Conservation (phyloP, 192 early-diverging fungal species). For the Coemansia sp. region DNA sequence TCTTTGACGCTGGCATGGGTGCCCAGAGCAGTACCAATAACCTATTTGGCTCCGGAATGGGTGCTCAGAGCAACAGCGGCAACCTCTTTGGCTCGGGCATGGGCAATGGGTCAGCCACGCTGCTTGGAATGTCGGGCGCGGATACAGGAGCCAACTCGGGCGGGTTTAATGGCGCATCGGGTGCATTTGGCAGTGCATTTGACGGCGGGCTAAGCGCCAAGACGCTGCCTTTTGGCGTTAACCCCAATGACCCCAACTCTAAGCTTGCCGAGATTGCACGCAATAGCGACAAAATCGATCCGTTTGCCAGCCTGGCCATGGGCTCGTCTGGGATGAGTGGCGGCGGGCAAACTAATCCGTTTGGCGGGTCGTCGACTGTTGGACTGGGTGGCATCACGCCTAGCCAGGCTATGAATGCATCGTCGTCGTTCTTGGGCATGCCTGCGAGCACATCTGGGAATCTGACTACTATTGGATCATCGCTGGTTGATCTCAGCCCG, state of each 20-base stretch:
- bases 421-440: conserved; percentile 13
- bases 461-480: conserved; percentile 19
- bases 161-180: conserved; percentile 37
- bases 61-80: background rate
- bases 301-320: conserved; percentile 57
- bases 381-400: conserved; percentile 11
- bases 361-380: conserved; percentile 16
- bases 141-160: background rate
- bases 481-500: conserved; percentile 41
- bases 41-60: conserved; percentile 4
- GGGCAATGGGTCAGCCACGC: background rate
- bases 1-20: conserved; percentile 9
- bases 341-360: conserved; percentile 23
- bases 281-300: conserved; percentile 57
- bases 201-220: conserved; percentile 51
- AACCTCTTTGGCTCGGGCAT: conserved; percentile 10
- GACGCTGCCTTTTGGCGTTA: conserved; percentile 41
- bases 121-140: conserved; percentile 9
- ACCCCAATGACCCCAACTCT: conserved; percentile 43
- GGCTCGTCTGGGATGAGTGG: conserved; percentile 16
- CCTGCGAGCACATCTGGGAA: conserved; percentile 5
- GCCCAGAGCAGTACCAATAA: background rate
- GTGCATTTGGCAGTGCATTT: conserved; percentile 51
- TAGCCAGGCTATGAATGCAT: conserved; percentile 5
- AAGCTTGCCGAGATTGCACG: conserved; percentile 56